Conservation (phyloP, 805 yeast species). For the Komagataella kurtzmanii region DNA sequence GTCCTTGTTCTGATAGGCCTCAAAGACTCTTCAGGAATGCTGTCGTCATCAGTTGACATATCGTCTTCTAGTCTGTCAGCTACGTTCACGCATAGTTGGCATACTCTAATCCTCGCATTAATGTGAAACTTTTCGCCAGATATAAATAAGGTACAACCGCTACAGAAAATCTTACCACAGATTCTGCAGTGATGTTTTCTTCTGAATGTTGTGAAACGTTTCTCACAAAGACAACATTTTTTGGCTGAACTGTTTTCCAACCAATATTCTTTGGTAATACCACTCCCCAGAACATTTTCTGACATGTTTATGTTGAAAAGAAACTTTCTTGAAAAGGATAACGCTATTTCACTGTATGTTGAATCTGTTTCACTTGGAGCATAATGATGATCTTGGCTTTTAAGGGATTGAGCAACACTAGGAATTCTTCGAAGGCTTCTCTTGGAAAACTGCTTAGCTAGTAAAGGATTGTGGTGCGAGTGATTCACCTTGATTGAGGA, state of each 20-base stretch:
- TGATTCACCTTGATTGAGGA: background rate
- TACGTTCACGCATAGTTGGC: slow-evolving; percentile 54
- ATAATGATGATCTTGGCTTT: background rate
- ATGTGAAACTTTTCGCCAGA: slow-evolving; percentile 51
- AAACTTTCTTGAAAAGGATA: slow-evolving; percentile 1
- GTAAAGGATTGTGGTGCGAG: background rate
- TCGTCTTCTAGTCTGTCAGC: slow-evolving; percentile 57
- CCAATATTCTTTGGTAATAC: slow-evolving; percentile 78
- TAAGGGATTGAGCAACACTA: slow-evolving; percentile 1
- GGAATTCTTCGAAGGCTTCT: slow-evolving; percentile 1
- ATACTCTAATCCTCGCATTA: slow-evolving; percentile 62
- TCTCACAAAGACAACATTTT: slow-evolving; percentile 76
- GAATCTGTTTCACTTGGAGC: slow-evolving; percentile 3
- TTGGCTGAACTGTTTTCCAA: slow-evolving; percentile 88
- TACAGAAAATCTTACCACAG: slow-evolving; percentile 92
- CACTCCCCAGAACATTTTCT: slow-evolving; percentile 21
- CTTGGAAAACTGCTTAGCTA: background rate
- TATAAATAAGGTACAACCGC: slow-evolving; percentile 63
- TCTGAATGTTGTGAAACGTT: slow-evolving; percentile 71
- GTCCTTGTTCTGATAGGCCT: background rate
- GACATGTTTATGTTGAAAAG: slow-evolving; percentile 2
- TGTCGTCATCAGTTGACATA: slow-evolving; percentile 24
- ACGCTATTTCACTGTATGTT: slow-evolving; percentile 1
- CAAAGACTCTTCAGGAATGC: slow-evolving; percentile 1
- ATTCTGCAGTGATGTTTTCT: slow-evolving; percentile 91